Base-by-base conservation (phyloP, 495 filamentous ascomycete genomes). In the Neohortaea acidophila region DNA sequence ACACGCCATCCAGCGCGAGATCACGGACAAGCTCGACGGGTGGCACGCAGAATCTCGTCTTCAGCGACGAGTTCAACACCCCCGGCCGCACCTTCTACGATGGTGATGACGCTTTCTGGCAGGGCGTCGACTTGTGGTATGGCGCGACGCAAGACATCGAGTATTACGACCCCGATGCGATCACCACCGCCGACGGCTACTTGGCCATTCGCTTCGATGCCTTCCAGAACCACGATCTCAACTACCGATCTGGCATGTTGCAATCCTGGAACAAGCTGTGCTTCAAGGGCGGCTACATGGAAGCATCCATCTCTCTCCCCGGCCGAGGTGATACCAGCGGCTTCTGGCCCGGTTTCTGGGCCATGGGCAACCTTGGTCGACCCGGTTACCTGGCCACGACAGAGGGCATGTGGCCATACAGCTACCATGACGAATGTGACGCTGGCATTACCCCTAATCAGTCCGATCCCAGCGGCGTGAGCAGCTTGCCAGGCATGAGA, bases 121-220 rank as follows among this genome's bases (percentile, higher is more conserved):
- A 74, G 52, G 80, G 64, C 2, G 68, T 81, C 29, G 72, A 85
- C 53, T 48, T 82, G n/a, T 83, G 81, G 77, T 85, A 84, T 54
- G 79, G 79, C 45, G 77, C 79, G 33, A 84, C 79, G 2, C 63
- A 72, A 48, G 79, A 85, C 64, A 55, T 82, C 26, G 79, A 84
- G 70, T 84, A 80, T 80, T 84, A 85, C 47, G 80, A 84, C 51
- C 80, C 80, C 2, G 80, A 85, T 56, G 79, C 80, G 5, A 62
- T 75, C 8, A 73, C 72, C 3, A 84, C 80, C 2, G 28, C 20
- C 15, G 33, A 56, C 33, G 55, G 55, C 29, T 49, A 45, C 11
- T 46, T 58, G 6, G 33, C 48, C 11, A 36, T 58, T 20, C 51
- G 44, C 18, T 50, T 58, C 17, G 55, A 58, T 36, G 41, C 42